A percentile compares a stretch with the other conserved stretches of the same genome.
Evolutionary conservation across 1,139 yeast species (phyloP).

Genomic region (Kodamaea suecica): DNA sequence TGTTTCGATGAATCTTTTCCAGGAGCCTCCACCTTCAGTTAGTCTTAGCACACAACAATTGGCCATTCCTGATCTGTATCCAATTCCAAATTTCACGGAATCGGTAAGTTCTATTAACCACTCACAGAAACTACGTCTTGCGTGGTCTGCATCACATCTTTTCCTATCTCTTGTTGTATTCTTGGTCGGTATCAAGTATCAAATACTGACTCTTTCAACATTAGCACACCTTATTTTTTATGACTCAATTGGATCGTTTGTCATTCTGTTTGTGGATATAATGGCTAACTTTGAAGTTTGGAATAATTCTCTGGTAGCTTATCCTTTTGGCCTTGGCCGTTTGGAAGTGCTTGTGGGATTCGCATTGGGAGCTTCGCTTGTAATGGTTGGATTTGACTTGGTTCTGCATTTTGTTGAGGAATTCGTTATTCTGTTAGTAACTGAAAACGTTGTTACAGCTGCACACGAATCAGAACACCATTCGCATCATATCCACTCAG

Average conservation of each 20-base stretch:
- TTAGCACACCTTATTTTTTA: conserved; percentile 84
- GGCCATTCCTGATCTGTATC: conserved; percentile 73
- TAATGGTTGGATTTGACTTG: conserved; percentile 89
- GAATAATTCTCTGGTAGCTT: conserved; percentile 77
- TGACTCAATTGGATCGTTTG: conserved; percentile 76
- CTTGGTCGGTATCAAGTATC: conserved; percentile 54
- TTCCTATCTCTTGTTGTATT: conserved; percentile 55
- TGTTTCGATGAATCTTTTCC: conserved; percentile 94
- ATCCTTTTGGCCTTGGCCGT: conserved; percentile 90
- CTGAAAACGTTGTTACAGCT: conserved; percentile 30
- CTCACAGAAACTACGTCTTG: conserved; percentile 54
- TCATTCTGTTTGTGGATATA: conserved; percentile 69
- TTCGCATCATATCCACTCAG: conserved; percentile 54
- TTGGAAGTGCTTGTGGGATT: conserved; percentile 85
- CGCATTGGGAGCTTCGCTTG: conserved; percentile 77
- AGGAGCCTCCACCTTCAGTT: conserved; percentile 70
- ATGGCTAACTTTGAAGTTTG: conserved; percentile 90
- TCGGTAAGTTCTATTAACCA: conserved; percentile 52
- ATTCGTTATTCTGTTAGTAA: conserved; percentile 49
- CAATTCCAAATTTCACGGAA: conserved; percentile 72
- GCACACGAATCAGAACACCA: conserved; percentile 28
- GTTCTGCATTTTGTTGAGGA: conserved; percentile 84
- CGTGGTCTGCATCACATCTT: conserved; percentile 69
- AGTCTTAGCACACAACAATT: conserved; percentile 49
- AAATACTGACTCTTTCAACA: conserved; percentile 66